phyloP scores from a whole-genome alignment of 2,329 filamentous ascomycete genomes.

The Dissoconium aciculare region DNA sequence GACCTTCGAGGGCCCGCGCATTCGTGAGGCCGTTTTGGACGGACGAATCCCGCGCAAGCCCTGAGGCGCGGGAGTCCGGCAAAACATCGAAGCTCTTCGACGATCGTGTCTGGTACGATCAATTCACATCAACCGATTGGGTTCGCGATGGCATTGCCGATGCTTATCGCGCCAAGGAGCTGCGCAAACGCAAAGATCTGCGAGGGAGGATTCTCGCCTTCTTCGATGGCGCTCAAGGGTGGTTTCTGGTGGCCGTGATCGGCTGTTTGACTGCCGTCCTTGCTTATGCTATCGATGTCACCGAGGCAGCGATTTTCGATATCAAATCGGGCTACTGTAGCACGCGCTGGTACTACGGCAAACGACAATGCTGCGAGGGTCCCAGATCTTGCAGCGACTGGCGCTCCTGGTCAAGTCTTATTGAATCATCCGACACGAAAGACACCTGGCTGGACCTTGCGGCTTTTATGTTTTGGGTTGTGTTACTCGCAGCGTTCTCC shows the following conservation, averaged over 20 bases:
- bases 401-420: slow-evolving; percentile 47
- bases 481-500: slow-evolving; percentile 53
- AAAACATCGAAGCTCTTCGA: slow-evolving; percentile 46
- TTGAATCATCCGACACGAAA: slow-evolving; percentile 36
- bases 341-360: slow-evolving; percentile 53
- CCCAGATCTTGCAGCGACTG: slow-evolving; percentile 43
- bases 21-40: slow-evolving; percentile 19
- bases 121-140: slow-evolving; percentile 96
- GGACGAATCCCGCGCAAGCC: slow-evolving; percentile 9
- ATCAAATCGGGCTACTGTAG: slow-evolving; percentile 80
- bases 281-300: slow-evolving; percentile 79
- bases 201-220: slow-evolving; percentile 61
- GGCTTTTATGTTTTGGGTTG: slow-evolving; percentile 58
- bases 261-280: slow-evolving; percentile 71
- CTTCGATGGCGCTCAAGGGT: slow-evolving; percentile 82
- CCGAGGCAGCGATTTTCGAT: slow-evolving; percentile 74
- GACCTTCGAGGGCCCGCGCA: slow-evolving; percentile 27
- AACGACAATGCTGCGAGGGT: slow-evolving; percentile 49
- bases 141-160: slow-evolving; percentile 95
- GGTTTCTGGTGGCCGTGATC: slow-evolving; percentile 82
- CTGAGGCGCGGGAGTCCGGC: slow-evolving; percentile 42
- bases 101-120: slow-evolving; percentile 95
- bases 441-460: slow-evolving; percentile 57
- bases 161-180: slow-evolving; percentile 70
- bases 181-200: slow-evolving; percentile 69